phyloP scores from a whole-genome alignment of 163 green algal species.

The Chlamydomonas reinhardtii region DNA sequence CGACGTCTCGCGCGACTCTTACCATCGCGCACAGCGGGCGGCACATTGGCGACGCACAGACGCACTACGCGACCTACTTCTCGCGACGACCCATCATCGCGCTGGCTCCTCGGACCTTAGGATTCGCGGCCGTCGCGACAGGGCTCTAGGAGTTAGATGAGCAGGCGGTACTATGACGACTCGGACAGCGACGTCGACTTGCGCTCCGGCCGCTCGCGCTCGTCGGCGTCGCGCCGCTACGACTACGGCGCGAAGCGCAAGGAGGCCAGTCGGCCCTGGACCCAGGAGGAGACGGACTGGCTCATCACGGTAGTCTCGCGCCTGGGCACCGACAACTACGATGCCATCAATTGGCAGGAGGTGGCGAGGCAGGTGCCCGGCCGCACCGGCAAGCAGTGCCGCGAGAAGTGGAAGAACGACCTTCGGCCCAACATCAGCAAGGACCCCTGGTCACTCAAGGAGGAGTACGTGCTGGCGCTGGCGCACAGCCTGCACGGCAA shows the following conservation, averaged over 20 bases:
- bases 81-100: no score
- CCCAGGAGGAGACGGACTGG: slow-evolving; percentile 30
- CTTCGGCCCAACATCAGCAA: slow-evolving; percentile 64
- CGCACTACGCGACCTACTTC: no score
- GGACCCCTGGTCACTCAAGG: slow-evolving; percentile 50
- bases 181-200: slow-evolving; percentile 21
- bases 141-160: slow-evolving; percentile 10
- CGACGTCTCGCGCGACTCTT: not conserved
- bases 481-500: slow-evolving; percentile 82
- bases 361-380: slow-evolving; percentile 26
- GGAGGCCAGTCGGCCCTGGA: slow-evolving; percentile 36
- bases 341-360: slow-evolving; percentile 49
- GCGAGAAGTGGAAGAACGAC: slow-evolving; percentile 67
- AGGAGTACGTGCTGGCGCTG: slow-evolving; percentile 64
- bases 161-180: slow-evolving; percentile 29
- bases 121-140: no score
- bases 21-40: slow-evolving; percentile 1
- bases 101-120: no score
- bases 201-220: slow-evolving; percentile 9
- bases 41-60: no score
- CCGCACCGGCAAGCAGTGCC: slow-evolving; percentile 59
- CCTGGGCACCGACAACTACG: not conserved
- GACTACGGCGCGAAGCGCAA: slow-evolving; percentile 11
- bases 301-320: slow-evolving; percentile 3
- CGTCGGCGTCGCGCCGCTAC: not conserved